Conservation (phyloP, 805 yeast species). For the Metschnikowia sp. region DNA sequence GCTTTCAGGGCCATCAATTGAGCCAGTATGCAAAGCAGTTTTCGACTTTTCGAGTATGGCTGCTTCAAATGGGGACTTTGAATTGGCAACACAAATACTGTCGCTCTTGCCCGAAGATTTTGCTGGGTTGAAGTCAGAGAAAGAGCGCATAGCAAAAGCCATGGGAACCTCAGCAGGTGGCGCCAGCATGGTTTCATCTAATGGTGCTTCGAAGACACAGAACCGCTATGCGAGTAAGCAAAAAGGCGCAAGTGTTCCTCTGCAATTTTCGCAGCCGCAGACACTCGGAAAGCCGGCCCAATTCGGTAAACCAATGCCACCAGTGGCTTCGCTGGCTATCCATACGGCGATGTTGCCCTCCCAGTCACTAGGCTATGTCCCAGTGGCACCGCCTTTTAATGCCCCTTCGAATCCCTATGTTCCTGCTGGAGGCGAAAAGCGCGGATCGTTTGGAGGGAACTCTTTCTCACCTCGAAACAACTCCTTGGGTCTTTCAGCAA, state of each 20-base stretch:
- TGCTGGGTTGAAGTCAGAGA: constrained; percentile 67
- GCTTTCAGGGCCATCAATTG: constrained; percentile 43
- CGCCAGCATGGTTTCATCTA: neutral
- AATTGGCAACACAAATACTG: constrained; percentile 70
- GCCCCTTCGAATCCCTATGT: constrained; percentile 18
- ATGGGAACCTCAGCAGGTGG: constrained; percentile 29
- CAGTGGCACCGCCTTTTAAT: constrained; percentile 17
- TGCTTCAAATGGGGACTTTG: constrained; percentile 80
- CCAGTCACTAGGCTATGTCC: constrained; percentile 5
- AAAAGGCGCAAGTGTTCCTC: neutral
- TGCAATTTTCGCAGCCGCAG: neutral
- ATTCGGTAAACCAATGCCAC: neutral
- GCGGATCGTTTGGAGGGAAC: constrained; percentile 6
- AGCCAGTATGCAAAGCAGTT: constrained; percentile 54
- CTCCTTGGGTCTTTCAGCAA: constrained; percentile 1
- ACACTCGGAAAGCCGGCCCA: neutral
- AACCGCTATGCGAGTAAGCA: constrained; percentile 1
- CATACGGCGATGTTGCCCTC: neutral
- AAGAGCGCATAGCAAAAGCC: constrained; percentile 75
- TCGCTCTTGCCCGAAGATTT: constrained; percentile 68
- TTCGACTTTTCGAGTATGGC: constrained; percentile 80
- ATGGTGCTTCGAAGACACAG: constrained; percentile 4
- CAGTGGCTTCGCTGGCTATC: neutral
- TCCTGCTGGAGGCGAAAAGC: constrained; percentile 11
- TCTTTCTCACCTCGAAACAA: constrained; percentile 2